Conservation (phyloP, 2,329 filamentous ascomycete genomes). For the Botrytis cinerea region DNA sequence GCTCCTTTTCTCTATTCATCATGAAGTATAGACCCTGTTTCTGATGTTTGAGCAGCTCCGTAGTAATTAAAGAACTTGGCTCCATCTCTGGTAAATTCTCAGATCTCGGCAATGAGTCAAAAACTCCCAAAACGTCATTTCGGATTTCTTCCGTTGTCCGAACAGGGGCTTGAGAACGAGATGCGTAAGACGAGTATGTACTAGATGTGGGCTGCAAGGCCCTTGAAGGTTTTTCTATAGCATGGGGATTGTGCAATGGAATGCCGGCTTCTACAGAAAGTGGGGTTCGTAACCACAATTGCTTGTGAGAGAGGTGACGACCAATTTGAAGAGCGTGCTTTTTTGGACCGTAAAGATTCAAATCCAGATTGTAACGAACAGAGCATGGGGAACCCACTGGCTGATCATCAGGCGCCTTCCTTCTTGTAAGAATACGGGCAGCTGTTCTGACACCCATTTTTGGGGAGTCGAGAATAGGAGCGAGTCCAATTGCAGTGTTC, state of each 20-base stretch:
- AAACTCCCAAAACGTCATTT: conserved; percentile 80
- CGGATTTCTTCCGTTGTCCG: conserved; percentile 85
- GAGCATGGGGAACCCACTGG: conserved; percentile 63
- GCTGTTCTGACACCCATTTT: conserved; percentile 66
- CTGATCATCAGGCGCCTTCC: conserved; percentile 60
- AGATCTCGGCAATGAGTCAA: conserved; percentile 76
- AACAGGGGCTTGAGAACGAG: conserved; percentile 40
- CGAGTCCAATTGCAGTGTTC: conserved; percentile 66
- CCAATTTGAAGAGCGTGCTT: conserved; percentile 67
- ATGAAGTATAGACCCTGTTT: conserved; percentile 90
- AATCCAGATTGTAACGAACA: conserved; percentile 60
- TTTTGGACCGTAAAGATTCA: conserved; percentile 79
- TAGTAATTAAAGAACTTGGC: conserved; percentile 61
- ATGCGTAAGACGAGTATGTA: conserved; percentile 43
- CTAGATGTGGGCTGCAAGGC: conserved; percentile 33
- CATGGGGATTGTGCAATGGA: conserved; percentile 76
- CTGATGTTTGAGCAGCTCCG: conserved; percentile 77
- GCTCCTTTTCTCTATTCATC: conserved; percentile 71
- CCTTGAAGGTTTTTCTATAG: conserved; percentile 35
- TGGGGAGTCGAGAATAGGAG: conserved; percentile 68
- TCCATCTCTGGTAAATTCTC: conserved; percentile 77
- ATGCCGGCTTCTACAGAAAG: conserved; percentile 67
- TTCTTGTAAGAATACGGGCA: conserved; percentile 68
- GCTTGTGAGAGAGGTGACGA: conserved; percentile 63
- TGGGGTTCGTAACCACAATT: conserved; percentile 67